Evolutionary conservation across 768 basidiomycete genomes (phyloP).

Genomic region (Coprinellus micaceus): DNA sequence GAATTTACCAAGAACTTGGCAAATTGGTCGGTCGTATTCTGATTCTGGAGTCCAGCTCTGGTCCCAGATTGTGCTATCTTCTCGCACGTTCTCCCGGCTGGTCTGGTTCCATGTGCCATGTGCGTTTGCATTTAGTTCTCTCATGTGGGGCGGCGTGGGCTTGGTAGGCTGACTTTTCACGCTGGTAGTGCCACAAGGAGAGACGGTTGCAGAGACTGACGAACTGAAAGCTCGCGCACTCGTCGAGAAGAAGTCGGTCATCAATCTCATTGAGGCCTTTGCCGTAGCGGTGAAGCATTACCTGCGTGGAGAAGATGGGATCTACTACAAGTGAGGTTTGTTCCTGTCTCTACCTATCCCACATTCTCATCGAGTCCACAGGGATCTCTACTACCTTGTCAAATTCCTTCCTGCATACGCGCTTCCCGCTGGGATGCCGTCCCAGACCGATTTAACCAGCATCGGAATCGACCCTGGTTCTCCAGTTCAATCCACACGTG

Average conservation of each 20-base stretch:
- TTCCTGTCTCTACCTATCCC: neutral
- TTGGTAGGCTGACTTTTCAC: neutral
- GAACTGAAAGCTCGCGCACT: conserved; percentile 43
- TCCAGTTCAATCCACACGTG: conserved; percentile 15
- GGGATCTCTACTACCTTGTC: conserved; percentile 64
- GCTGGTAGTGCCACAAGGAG: conserved; percentile 17
- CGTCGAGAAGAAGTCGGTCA: conserved; percentile 65
- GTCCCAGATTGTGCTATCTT: conserved; percentile 62
- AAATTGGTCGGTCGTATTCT: too few relatives aligned
- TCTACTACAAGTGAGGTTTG: conserved; percentile 38
- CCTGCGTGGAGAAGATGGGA: conserved; percentile 54
- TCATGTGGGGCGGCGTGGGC: neutral
- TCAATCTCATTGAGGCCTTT: conserved; percentile 66
- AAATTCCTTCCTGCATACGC: conserved; percentile 70
- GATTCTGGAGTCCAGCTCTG: too few relatives aligned
- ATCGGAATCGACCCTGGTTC: neutral
- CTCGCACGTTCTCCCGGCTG: conserved; percentile 54
- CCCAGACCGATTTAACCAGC: conserved; percentile 22
- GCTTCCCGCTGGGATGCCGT: conserved; percentile 45
- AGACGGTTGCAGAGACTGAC: conserved; percentile 18
- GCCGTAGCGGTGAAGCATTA: conserved; percentile 69
- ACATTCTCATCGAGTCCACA: conserved; percentile 12
- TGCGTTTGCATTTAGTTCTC: conserved; percentile 18
- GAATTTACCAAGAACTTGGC: too few relatives aligned
- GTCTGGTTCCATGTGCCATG: conserved; percentile 69